Conservation (phyloP, 202 grass and related monocot species). For the Digitaria exilis region DNA sequence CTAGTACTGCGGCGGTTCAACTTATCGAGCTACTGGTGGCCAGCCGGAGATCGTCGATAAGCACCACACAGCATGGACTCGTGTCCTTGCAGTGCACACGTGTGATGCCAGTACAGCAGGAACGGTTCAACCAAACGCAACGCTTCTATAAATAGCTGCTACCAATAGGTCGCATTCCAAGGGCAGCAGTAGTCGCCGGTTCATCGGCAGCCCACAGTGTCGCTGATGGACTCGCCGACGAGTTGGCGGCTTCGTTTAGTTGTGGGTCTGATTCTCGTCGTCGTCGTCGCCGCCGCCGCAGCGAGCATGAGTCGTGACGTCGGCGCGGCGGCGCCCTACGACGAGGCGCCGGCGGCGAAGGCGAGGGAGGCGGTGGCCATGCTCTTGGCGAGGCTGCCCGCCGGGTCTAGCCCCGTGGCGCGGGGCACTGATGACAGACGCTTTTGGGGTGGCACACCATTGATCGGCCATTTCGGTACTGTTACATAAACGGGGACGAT, state of each 20-base stretch:
- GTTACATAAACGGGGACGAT: background rate
- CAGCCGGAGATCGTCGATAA: background rate
- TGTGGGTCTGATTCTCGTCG: background rate
- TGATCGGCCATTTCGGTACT: background rate
- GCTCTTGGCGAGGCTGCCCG: conserved; percentile 40
- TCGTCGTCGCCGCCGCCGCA: background rate
- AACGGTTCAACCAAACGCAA: background rate
- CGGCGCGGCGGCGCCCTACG: background rate
- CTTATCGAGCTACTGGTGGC: background rate
- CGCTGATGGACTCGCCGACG: conserved; percentile 20
- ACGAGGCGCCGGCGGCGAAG: conserved; percentile 14
- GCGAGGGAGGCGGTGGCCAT: conserved; percentile 25
- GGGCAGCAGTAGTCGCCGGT: background rate
- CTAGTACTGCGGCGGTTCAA: background rate
- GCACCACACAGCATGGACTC: background rate
- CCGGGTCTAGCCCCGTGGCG: conserved; percentile 48
- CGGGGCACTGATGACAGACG: conserved; percentile 32
- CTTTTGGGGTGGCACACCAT: background rate
- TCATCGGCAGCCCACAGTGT: background rate
- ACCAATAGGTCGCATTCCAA: too few relatives aligned
- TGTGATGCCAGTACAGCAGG: background rate
- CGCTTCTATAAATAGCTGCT: background rate
- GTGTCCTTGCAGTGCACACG: conserved; percentile 7
- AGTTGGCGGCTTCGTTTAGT: background rate
- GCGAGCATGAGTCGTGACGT: background rate